A percentile compares a stretch with the other conserved stretches of the same genome.
phyloP scores from a whole-genome alignment of 169 alveolate genomes.

The Cryptosporidium sp. region DNA sequence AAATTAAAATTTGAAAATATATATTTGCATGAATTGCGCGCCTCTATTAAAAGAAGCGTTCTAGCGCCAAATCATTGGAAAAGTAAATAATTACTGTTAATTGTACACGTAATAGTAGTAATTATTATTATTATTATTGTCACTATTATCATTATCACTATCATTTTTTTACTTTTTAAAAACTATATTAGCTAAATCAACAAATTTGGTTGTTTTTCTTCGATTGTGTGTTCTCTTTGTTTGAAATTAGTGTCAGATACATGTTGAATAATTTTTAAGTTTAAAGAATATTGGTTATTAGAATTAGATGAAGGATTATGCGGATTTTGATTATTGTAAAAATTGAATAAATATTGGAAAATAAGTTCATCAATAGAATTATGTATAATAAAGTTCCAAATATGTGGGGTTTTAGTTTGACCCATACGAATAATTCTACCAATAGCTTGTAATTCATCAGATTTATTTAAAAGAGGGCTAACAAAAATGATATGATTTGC shows the following conservation, averaged over 20 bases:
- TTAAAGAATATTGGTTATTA: not conserved
- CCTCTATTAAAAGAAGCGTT: not conserved
- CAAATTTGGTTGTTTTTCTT: not conserved
- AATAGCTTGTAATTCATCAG: conserved; percentile 81
- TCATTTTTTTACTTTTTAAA: too few species aligned
- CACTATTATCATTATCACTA: too few species aligned
- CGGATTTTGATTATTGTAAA: not conserved
- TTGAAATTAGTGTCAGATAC: conserved; percentile 10
- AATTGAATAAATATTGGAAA: not conserved
- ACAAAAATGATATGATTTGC: conserved; percentile 80
- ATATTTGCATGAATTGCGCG: not conserved
- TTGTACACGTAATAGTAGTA: too few species aligned
- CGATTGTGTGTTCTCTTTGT: not conserved
- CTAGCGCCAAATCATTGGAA: not conserved
- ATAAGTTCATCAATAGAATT: conserved; percentile 46
- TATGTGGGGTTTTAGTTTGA: conserved; percentile 78
- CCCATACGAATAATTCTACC: conserved; percentile 82
- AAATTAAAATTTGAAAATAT: not conserved
- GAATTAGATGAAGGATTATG: not conserved
- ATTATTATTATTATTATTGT: too few species aligned
- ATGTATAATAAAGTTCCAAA: conserved; percentile 76
- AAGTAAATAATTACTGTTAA: too few species aligned
- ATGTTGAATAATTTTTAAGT: conserved; percentile 1
- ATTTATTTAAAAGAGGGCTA: conserved; percentile 73
- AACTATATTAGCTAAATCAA: too few species aligned